Percentiles rank a stretch among this genome's conserved stretches.
phyloP scores from a whole-genome alignment of 805 yeast species.

The Lipomyces spencermartinsiae region DNA sequence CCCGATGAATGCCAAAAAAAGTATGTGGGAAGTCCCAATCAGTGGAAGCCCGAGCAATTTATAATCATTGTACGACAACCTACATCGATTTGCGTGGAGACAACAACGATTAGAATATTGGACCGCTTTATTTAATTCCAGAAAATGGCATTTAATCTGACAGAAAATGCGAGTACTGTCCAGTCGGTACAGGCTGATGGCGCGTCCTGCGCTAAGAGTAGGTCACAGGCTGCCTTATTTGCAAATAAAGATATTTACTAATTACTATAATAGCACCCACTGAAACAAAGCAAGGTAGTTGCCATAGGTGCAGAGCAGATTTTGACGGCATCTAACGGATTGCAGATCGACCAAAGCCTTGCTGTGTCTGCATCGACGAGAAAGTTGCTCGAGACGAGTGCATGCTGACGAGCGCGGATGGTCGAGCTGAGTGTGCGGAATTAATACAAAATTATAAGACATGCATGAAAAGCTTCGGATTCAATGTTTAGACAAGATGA shows the following conservation, averaged over 20 bases:
- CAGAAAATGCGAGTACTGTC: background rate
- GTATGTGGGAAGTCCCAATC: background rate
- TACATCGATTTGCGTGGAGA: background rate
- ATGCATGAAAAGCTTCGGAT: constrained; percentile 94
- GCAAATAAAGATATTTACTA: background rate
- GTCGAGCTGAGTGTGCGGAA: constrained; percentile 77
- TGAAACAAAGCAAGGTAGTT: background rate
- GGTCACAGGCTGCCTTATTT: background rate
- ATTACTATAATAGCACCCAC: background rate
- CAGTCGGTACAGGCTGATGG: background rate
- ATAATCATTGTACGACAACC: background rate
- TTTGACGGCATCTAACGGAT: background rate
- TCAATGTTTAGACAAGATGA: constrained; percentile 51
- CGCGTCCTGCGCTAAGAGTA: background rate
- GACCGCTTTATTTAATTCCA: too few relatives aligned
- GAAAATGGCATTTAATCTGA: background rate
- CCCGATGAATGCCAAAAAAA: background rate
- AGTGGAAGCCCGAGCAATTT: background rate
- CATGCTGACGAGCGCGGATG: constrained; percentile 79
- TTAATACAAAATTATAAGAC: constrained; percentile 73
- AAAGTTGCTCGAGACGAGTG: constrained; percentile 87
- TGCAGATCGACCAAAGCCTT: constrained; percentile 81
- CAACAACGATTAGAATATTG: background rate
- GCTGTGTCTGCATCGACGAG: constrained; percentile 92
- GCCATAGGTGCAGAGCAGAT: background rate